Conservation (phyloP, 2,329 filamentous ascomycete genomes). For the Fusarium solani-melongenae region DNA sequence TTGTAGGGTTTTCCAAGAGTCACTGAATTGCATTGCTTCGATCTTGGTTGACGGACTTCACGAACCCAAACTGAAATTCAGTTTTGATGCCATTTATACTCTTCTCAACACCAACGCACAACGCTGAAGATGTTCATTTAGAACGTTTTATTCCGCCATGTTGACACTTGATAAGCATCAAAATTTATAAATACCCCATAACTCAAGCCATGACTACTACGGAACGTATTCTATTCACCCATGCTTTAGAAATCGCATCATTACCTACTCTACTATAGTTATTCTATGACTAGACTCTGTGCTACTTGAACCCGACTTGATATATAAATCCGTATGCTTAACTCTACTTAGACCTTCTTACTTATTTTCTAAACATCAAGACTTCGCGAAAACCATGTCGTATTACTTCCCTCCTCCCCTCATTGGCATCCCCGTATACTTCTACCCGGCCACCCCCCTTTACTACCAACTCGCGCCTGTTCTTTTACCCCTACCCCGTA, state of each 20-base stretch:
- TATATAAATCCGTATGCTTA: neutral
- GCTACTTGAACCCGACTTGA: neutral
- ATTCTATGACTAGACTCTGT: neutral
- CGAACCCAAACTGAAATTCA: too few relatives aligned
- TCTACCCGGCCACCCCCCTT: neutral
- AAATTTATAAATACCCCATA: accelerated
- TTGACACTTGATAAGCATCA: neutral
- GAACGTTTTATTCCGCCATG: neutral
- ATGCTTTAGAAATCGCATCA: neutral
- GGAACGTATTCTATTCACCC: neutral
- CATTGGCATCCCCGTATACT: neutral
- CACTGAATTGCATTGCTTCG: neutral
- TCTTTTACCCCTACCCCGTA: neutral
- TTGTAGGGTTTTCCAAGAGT: too few relatives aligned
- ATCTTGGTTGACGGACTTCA: too few relatives aligned
- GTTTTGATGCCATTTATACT: too few relatives aligned
- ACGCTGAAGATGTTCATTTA: neutral
- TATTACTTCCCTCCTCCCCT: neutral
- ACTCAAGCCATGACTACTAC: neutral
- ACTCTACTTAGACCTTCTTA: neutral
- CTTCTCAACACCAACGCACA: neutral
- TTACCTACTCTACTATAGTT: neutral
- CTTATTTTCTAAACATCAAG: neutral
- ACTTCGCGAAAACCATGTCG: conserved; percentile 7
- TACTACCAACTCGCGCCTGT: neutral